Evolutionary conservation across 2,329 filamentous ascomycete species (phyloP), one percentile per base, ranked within the genome.

Genomic region (Apiospora arundinis): DNA sequence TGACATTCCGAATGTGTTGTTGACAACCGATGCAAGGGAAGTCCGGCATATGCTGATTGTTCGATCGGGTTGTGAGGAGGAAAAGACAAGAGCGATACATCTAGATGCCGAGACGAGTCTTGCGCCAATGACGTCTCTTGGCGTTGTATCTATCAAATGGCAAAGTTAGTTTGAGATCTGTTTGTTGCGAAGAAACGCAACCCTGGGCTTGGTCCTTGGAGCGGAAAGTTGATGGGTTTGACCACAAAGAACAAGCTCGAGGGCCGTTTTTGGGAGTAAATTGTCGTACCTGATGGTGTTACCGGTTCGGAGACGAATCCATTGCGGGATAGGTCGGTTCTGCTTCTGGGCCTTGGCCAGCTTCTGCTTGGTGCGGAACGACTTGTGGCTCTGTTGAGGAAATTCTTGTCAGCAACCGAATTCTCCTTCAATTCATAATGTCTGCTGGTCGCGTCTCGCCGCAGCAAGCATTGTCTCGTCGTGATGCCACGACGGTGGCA

Each of bases 311-410:
- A 99, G 92, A 85, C 96, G 93, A 86, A 99, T 98, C 96, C 96
- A 99, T 91, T 99, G 96, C 79, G 96, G 96, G 85, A 99, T 98
- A 81, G 96, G 96, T 86, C 96, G 93, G 93, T 99, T 99, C 91
- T 98, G 95, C 92, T 97, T 98, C 91, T 98, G 95, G 85, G 96
- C 96, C 91, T 95, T 98, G 85, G 96, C 96, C 90, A 99, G 95
- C 96, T 99, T 99, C 88, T 97, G 93, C 95, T 99, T 99, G 88
- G 95, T 98, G 86, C 95, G 93, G 95, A 99, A 99, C 85, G 95
- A 94, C 93, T 99, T 99, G 90, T 99, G 95, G 92, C 93, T 95
- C 95, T 98, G 85, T 28, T 69, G 70, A 72, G 63, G 48, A 42
- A 42, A 2, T 12, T 25, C 32, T 6, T 56, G 67, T 69, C 40